Percentiles rank a stretch among this genome's conserved stretches.
Conservation (phyloP, 2,329 filamentous ascomycete genomes). For the Aspergillus melleus region DNA sequence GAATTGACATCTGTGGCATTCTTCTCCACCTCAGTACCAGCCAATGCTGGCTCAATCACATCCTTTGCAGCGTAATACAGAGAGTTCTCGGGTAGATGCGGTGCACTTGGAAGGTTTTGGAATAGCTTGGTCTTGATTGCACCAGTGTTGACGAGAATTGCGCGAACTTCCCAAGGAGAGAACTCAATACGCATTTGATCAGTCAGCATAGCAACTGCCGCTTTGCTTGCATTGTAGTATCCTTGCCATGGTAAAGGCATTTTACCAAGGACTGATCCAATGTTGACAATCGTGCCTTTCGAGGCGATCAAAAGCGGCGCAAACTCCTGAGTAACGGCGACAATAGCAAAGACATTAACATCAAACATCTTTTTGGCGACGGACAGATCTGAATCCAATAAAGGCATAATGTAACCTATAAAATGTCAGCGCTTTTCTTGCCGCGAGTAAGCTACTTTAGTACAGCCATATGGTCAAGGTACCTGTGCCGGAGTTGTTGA, state of each 20-base stretch:
- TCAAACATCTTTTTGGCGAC: neutral
- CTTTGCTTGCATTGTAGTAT: neutral
- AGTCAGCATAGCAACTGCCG: neutral
- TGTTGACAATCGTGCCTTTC: neutral
- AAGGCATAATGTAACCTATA: neutral
- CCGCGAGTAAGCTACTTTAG: too few species aligned
- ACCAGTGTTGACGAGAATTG: neutral
- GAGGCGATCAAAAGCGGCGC: neutral
- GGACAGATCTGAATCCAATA: neutral
- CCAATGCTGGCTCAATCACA: too few species aligned
- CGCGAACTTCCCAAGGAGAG: neutral
- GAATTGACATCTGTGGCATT: too few species aligned
- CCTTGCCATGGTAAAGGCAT: neutral
- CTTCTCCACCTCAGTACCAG: too few species aligned
- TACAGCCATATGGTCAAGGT: too few species aligned
- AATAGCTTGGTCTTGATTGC: neutral
- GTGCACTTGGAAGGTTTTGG: neutral
- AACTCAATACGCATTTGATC: neutral
- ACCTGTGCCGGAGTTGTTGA: neutral
- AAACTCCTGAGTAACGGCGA: neutral
- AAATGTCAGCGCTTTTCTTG: too few species aligned
- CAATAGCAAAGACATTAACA: neutral
- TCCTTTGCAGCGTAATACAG: neutral
- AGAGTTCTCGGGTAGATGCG: neutral
- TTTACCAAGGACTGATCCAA: neutral